A percentile compares a stretch with the other conserved stretches of the same genome.
Conservation (phyloP, 306 rosid species). For the Purshia tridentata region DNA sequence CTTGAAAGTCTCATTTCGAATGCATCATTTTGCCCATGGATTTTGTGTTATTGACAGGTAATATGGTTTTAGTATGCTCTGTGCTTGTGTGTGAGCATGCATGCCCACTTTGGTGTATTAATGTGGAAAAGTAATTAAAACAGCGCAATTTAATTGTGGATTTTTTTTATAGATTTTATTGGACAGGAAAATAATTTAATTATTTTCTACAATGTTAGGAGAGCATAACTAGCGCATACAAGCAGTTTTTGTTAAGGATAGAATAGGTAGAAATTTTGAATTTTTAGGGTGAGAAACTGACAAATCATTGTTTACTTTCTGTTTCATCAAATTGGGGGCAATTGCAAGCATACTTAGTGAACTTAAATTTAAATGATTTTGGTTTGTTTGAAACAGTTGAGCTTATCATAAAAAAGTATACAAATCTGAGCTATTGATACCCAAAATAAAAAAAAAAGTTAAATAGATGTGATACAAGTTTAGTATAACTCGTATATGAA, state of each 20-base stretch:
- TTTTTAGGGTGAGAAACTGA: neutral
- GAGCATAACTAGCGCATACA: neutral
- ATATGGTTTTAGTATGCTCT: neutral
- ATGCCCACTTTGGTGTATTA: neutral
- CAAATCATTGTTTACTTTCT: neutral
- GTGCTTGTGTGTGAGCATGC: neutral
- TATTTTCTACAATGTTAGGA: neutral
- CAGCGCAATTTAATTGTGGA: neutral
- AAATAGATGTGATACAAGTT: neutral
- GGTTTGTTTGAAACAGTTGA: neutral
- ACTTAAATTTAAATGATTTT: neutral
- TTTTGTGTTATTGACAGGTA: neutral
- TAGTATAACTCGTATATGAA: neutral
- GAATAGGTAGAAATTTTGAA: neutral
- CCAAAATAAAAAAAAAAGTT: neutral
- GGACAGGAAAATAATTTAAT: too few relatives aligned
- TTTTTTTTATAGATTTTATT: neutral
- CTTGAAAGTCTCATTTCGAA: neutral
- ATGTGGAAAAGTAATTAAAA: neutral
- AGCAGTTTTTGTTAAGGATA: neutral
- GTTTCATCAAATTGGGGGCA: neutral
- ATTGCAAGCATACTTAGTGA: neutral
- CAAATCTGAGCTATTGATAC: neutral
- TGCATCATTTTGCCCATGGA: neutral
- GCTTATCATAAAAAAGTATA: neutral